Evolutionary conservation across 495 filamentous ascomycete species (phyloP).

Genomic region (Penicillium taxi): DNA sequence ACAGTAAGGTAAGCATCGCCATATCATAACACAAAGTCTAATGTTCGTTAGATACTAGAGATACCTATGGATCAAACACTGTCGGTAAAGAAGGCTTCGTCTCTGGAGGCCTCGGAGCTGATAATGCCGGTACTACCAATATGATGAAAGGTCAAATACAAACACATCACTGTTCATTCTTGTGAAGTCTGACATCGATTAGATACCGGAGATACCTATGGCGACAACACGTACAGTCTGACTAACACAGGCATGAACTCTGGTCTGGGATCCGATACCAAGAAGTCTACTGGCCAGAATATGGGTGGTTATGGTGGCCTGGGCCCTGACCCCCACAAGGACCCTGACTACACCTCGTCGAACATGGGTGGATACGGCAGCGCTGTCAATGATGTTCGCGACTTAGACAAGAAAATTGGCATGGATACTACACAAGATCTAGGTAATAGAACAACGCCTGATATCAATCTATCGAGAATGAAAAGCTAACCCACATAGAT

Average conservation of each 20-base stretch:
- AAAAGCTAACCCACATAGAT: too few species aligned
- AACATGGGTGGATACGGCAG: too few species aligned
- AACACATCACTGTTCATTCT: background rate
- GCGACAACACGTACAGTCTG: background rate
- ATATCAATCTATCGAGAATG: too few species aligned
- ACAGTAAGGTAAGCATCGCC: background rate
- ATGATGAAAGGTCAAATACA: background rate
- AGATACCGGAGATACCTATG: too few species aligned
- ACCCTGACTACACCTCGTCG: too few species aligned
- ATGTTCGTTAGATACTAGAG: constrained; percentile 5
- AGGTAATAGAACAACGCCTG: too few species aligned
- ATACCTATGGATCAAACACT: constrained; percentile 15
- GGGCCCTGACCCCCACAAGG: too few species aligned
- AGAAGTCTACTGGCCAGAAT: too few species aligned
- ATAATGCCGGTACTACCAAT: background rate
- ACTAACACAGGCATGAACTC: background rate
- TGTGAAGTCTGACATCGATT: background rate
- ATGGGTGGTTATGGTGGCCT: constrained; percentile 1
- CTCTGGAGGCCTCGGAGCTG: constrained; percentile 12
- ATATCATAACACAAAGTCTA: background rate
- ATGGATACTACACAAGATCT: too few species aligned
- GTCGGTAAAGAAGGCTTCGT: constrained; percentile 4
- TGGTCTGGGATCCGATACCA: too few species aligned
- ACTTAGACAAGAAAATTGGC: too few species aligned
- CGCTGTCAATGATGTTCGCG: too few species aligned